phyloP scores from a whole-genome alignment of 2,329 filamentous ascomycete species.

The Camillea tinctor region DNA sequence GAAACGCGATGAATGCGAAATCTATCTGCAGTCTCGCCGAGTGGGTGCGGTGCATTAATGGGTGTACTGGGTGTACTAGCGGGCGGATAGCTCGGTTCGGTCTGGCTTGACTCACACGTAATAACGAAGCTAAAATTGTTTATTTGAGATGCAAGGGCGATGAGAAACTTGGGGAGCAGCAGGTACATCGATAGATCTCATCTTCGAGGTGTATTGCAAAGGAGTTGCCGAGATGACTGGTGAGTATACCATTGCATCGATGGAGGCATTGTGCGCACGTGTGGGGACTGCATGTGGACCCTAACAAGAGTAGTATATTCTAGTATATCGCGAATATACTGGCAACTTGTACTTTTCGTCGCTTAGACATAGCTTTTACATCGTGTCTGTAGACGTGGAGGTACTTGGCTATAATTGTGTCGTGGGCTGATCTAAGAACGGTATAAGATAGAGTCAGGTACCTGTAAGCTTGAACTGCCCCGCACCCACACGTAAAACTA shows the following conservation, averaged over 20 bases:
- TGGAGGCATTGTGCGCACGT: not conserved
- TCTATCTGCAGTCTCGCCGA: not conserved
- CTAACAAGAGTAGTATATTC: not conserved
- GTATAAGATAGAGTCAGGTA: not conserved
- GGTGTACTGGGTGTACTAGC: no score
- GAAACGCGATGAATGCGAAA: not conserved
- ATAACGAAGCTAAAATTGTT: not conserved
- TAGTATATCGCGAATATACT: not conserved
- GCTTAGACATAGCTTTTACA: not conserved
- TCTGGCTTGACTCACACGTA: not conserved
- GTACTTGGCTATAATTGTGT: not conserved
- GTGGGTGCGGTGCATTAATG: not conserved
- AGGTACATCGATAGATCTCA: not conserved
- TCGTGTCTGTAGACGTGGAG: not conserved
- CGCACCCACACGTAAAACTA: not conserved
- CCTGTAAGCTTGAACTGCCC: not conserved
- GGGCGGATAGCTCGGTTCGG: not conserved
- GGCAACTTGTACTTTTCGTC: not conserved
- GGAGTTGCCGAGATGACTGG: not conserved
- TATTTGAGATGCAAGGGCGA: no score
- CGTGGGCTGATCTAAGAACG: not conserved
- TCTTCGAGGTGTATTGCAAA: not conserved
- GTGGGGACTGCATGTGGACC: not conserved
- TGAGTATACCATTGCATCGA: not conserved
- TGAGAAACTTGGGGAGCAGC: not conserved